Percentiles rank a stretch among this genome's conserved stretches.
Conservation (phyloP, 441 rosid species). For the Mallotus repandus region DNA sequence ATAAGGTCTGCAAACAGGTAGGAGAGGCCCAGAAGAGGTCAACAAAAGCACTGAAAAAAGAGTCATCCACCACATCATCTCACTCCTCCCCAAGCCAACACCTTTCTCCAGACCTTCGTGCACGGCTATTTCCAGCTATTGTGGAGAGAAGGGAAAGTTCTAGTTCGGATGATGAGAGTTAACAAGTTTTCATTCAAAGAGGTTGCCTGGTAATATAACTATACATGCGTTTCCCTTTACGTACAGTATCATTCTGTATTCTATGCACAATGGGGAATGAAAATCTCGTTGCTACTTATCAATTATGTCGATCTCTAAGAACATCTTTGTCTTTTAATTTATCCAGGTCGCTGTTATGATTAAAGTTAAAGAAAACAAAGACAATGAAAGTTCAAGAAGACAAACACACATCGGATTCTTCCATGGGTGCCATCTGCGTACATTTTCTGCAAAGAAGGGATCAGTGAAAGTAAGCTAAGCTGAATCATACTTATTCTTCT, state of each 20-base stretch:
- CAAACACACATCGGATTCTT: neutral
- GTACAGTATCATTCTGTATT: neutral
- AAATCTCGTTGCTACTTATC: neutral
- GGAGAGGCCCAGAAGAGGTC: conserved; percentile 48
- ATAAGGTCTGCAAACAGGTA: conserved; percentile 84
- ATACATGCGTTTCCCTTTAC: neutral
- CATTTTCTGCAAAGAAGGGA: neutral
- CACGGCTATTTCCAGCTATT: conserved; percentile 67
- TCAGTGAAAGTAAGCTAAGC: neutral
- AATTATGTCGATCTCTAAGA: neutral
- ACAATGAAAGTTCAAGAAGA: too few species aligned
- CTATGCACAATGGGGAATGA: neutral
- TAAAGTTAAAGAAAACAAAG: neutral
- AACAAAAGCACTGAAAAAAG: conserved; percentile 48
- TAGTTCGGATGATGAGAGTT: conserved; percentile 43
- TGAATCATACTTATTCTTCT: neutral
- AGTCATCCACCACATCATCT: conserved; percentile 47
- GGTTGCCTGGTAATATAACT: neutral
- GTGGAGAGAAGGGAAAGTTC: conserved; percentile 42
- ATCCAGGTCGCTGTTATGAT: neutral
- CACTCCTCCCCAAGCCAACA: conserved; percentile 45
- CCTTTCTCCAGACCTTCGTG: conserved; percentile 49
- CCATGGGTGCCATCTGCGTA: neutral
- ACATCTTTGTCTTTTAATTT: neutral
- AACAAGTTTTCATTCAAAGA: neutral